Base-by-base conservation (phyloP, 495 filamentous ascomycete species). In the Aspergillus leporis region DNA sequence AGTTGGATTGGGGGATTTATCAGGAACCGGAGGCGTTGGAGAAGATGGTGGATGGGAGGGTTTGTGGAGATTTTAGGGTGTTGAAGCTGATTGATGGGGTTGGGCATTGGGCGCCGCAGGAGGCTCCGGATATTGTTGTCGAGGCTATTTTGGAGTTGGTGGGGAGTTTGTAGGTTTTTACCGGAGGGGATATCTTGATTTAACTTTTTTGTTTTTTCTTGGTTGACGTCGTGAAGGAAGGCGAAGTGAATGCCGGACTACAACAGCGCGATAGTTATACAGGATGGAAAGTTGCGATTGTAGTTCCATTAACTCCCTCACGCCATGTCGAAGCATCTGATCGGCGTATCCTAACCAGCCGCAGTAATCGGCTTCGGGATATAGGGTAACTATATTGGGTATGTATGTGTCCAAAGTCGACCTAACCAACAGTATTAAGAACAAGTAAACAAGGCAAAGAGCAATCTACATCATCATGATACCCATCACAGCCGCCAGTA, bases 101-200 rank as follows among this genome's bases (percentile, higher is more conserved):
- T 38, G 85, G 85, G 16, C 86, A 88, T 73, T 89, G 86, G 86
- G 78, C 85, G 19, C 84, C 86, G 60, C 86, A 90, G 67, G 87
- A 89, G 69, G 69, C 82, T 65, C 82, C 85, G 3, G 77, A 83
- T 60, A 77, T 68, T 60, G 83, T 86, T 40, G 68, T 75, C 12
- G 67, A 76, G 55, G 79, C 77, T 43, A 72, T 88, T 28, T 60
- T 81, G 53, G 69, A 70, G 23, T 79, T 86, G 48, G 50, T 62
- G 22, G 45, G 31, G 30, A 55, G 61, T 9, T 13, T 68, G 51
- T 55, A 61, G 51, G 31, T 38, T 22, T 23, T 1, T 34, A 31
- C 12, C n/a, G 9, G 28, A 53, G 22, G 43, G 16, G 16, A 9
- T 46, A 28, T 6, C 32, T 36, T 36, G 32, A 32, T 36, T 5